Percentiles rank a stretch among this genome's conserved stretches.
Conservation (phyloP, 2,329 filamentous ascomycete species). For the Colletotrichum cordylinicola region DNA sequence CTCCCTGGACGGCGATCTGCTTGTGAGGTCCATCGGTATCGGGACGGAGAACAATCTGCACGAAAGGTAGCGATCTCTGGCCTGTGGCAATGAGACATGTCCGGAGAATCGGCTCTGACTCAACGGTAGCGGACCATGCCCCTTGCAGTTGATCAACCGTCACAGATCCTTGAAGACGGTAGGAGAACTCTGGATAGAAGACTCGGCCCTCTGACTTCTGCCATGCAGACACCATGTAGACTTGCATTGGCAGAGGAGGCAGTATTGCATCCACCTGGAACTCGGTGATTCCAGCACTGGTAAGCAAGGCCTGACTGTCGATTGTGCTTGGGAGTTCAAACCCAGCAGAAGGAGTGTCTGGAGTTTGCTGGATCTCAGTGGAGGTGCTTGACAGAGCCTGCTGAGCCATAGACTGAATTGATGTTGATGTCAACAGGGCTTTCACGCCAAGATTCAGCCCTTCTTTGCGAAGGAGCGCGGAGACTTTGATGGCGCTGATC, state of each 20-base stretch:
- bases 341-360: neutral
- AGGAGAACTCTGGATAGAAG: constrained; percentile 79
- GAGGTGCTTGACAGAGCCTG: constrained; percentile 32
- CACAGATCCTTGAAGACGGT: constrained; percentile 50
- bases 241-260: constrained; percentile 78
- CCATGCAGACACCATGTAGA: constrained; percentile 83
- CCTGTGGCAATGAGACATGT: constrained; percentile 67
- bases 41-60: constrained; percentile 65
- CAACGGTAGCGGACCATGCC: constrained; percentile 68
- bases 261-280: constrained; percentile 61
- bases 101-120: constrained; percentile 67
- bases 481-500: constrained; percentile 87
- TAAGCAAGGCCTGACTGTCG: constrained; percentile 43
- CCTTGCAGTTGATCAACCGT: constrained; percentile 46
- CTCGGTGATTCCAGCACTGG: constrained; percentile 41
- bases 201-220: constrained; percentile 67
- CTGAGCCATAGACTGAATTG: constrained; percentile 64
- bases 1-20: constrained; percentile 28
- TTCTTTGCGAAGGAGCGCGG: constrained; percentile 69
- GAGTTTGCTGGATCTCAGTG: neutral
- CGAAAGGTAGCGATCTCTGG: constrained; percentile 52
- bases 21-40: constrained; percentile 25
- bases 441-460: constrained; percentile 71
- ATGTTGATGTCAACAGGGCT: constrained; percentile 71
- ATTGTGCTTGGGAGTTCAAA: constrained; percentile 29